Percentiles rank a stretch among this genome's conserved stretches.
Evolutionary conservation across 768 basidiomycete species (phyloP).

Genomic region (Auricularia heimuer): DNA sequence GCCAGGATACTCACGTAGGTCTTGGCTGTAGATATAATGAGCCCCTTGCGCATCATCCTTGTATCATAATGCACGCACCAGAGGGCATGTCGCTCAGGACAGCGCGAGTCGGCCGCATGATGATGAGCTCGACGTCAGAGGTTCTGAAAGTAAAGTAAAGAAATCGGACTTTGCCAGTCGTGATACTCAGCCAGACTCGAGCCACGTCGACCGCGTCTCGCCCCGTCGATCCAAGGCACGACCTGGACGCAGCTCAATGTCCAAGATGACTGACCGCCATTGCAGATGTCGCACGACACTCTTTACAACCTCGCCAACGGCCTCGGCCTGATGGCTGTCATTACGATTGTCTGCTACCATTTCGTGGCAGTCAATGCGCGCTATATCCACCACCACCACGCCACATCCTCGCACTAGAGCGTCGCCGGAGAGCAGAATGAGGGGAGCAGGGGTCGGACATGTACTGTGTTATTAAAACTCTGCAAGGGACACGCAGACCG

Average conservation of each 20-base stretch:
- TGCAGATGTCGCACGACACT: slow-evolving; percentile 69
- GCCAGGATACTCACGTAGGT: slow-evolving; percentile 54
- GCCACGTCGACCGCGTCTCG: background rate
- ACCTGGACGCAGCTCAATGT: background rate
- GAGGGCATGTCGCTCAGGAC: slow-evolving; percentile 73
- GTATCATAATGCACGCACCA: slow-evolving; percentile 39
- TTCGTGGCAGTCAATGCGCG: slow-evolving; percentile 78
- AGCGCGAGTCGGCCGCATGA: slow-evolving; percentile 55
- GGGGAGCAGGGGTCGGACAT: background rate
- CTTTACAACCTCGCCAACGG: slow-evolving; percentile 75
- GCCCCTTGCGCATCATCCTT: background rate
- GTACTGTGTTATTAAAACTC: background rate
- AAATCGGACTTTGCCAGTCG: background rate
- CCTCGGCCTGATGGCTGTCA: slow-evolving; percentile 77
- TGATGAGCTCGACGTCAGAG: slow-evolving; percentile 7
- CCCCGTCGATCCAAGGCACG: background rate
- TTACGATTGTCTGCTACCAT: slow-evolving; percentile 84
- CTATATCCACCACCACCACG: slow-evolving; percentile 21
- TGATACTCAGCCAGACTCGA: background rate
- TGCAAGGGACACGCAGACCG: background rate
- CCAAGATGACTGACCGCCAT: background rate
- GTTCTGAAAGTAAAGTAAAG: background rate
- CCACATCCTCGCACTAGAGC: background rate
- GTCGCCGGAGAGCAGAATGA: background rate
- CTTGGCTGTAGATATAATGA: slow-evolving; percentile 42